phyloP scores from a whole-genome alignment of 495 filamentous ascomycete genomes.

The Lindgomyces ingoldianus region DNA sequence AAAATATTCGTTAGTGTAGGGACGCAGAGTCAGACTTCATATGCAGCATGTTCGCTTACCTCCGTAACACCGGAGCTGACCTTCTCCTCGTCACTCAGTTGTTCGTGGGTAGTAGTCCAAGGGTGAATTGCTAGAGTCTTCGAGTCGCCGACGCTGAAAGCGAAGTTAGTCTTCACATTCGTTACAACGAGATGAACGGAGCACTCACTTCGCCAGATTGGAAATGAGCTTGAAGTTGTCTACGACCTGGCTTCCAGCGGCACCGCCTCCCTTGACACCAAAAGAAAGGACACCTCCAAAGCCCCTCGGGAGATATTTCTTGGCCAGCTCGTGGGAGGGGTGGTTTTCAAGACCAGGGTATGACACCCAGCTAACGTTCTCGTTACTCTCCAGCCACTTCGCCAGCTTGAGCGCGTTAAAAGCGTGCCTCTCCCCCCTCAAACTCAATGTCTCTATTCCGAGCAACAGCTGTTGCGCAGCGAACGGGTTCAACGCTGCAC shows the following conservation, averaged over 20 bases:
- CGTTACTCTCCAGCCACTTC: conserved; percentile 78
- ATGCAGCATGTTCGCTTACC: conserved; percentile 41
- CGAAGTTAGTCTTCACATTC: neutral
- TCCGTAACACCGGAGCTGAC: conserved; percentile 80
- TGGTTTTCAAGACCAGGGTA: conserved; percentile 90
- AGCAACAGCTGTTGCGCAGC: conserved; percentile 91
- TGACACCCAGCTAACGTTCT: conserved; percentile 88
- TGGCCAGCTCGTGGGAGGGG: conserved; percentile 74
- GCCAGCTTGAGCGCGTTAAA: conserved; percentile 81
- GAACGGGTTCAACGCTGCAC: conserved; percentile 84
- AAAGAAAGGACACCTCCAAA: conserved; percentile 93
- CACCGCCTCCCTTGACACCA: conserved; percentile 85
- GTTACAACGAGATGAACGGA: neutral
- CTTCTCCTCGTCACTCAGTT: conserved; percentile 82
- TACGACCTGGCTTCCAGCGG: conserved; percentile 80
- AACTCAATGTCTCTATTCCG: conserved; percentile 85
- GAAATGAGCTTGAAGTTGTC: conserved; percentile 95
- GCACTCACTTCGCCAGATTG: conserved; percentile 69
- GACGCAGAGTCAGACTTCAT: neutral
- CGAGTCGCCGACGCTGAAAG: conserved; percentile 62
- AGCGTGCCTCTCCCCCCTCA: conserved; percentile 86
- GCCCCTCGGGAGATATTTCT: conserved; percentile 85
- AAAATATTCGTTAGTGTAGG: conserved; percentile 14
- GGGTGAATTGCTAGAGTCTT: conserved; percentile 96
- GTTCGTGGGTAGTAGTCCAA: conserved; percentile 95